Conservation (phyloP, 495 filamentous ascomycete genomes). For the Penicilliopsis zonata region DNA sequence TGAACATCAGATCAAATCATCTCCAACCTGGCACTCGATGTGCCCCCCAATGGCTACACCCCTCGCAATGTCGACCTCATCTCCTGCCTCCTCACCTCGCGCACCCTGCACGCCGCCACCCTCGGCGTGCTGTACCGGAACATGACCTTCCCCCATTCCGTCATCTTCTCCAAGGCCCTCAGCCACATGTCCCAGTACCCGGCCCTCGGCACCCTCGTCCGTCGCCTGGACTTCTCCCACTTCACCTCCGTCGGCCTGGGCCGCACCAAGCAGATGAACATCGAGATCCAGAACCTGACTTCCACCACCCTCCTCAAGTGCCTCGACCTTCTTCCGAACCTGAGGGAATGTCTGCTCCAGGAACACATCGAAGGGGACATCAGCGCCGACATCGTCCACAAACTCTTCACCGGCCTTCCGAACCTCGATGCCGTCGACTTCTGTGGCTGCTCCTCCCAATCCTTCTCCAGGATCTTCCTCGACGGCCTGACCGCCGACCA, state of each 20-base stretch:
- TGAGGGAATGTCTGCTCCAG: conserved; percentile 72
- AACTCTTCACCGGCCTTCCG: conserved; percentile 56
- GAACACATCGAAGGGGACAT: conserved; percentile 79
- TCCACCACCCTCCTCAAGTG: conserved; percentile 63
- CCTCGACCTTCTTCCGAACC: conserved; percentile 60
- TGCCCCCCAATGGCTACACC: conserved; percentile 66
- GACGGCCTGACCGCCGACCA: conserved; percentile 30
- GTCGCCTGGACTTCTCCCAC: conserved; percentile 77
- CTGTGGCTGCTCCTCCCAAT: conserved; percentile 61
- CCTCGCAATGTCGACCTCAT: conserved; percentile 76
- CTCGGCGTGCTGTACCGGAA: conserved; percentile 67
- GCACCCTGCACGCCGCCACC: conserved; percentile 63
- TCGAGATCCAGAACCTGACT: conserved; percentile 71
- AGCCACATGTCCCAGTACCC: conserved; percentile 56
- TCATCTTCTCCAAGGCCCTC: conserved; percentile 79
- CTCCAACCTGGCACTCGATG: conserved; percentile 58
- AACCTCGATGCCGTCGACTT: conserved; percentile 65
- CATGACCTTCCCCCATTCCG: conserved; percentile 78
- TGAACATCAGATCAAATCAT: conserved; percentile 57
- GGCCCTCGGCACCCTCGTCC: conserved; percentile 64
- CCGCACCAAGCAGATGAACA: conserved; percentile 66
- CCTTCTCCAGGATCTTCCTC: conserved; percentile 53
- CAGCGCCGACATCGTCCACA: conserved; percentile 51
- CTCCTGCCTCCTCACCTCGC: conserved; percentile 64
- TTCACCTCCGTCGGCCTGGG: conserved; percentile 78